Evolutionary conservation across 192 early-diverging fungal species (phyloP), one percentile per base, ranked within the genome.

Genomic region (Ramicandelaber brevisporus): DNA sequence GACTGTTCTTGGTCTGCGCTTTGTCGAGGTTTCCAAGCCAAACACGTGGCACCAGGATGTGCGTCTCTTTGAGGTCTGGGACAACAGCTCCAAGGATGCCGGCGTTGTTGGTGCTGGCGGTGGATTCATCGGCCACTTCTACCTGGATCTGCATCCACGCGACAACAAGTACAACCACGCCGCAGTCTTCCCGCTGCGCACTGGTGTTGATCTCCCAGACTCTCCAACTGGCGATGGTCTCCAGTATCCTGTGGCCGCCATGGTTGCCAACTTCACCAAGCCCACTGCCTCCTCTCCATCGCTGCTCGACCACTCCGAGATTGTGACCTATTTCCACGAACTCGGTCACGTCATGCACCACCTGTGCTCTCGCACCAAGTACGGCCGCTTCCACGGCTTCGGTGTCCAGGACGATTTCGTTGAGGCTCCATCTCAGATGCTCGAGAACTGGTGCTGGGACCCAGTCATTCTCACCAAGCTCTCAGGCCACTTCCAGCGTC

Each of bases 371-470:
- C 43, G 59, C 26, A 73, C 78, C 6, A 66, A 57, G 41, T 70
- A 54, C 28, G 51, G 62, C 3, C 49, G 67, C 0, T 76, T 78
- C 36, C 65, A 70, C 21, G 73, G 73, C 14, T 72, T 76, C 19
- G 48, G 56, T 27, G 57, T 78, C 27, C 69, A 78, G 35, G 53
- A 67, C 29, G 80, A 85, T 43, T 81, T 81, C 52, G 59, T 81
- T 20, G 78, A 85, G 48, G 70, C 72, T 8, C 80, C 80, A 8
- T 68, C 65, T 23, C 73, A 78, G 59, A 73, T 85, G 78, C 51
- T 81, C 10, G 80, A 81, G 40, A 78, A 73, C 52, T 74, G 68
- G 71, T 55, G 59, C 14, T 74, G 56, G 48, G 67, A 68, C 21
- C 52, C 54, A 2, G 37, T 50, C 4, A 58, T 62, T 5, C 38